Base-by-base conservation (phyloP, 2,329 filamentous ascomycete species). In the Calonectria pseudoturangicola region DNA sequence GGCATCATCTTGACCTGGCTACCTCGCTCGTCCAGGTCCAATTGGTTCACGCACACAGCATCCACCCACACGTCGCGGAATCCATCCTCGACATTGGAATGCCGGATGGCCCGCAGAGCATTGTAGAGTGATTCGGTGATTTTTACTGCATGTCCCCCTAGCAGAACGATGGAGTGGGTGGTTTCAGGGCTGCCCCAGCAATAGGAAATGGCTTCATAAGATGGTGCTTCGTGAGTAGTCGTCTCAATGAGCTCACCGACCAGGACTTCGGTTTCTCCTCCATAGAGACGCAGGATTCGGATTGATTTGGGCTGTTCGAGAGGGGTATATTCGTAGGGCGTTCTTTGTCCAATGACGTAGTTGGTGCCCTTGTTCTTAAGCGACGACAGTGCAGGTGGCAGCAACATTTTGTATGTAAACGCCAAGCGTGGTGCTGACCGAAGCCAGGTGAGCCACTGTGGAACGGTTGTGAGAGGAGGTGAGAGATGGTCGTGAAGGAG, bases 161-260 rank as follows among this genome's bases (percentile, higher is more conserved):
- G 13, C 18, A 62, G 41, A 13, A 56, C n/a, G n/a, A 65, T 48
- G 3, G 62, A 15, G 45, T 51, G 68, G 7, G 68, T 62, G 33
- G 39, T 41, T 1, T 51, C 45, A 12, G 51, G 33, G 27, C 16
- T 43, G 3, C 51, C 62, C 68, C 68, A 71, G 36, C 27, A 41
- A 18, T 71, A 71, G 5, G 68, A 71, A 45, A 71, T 41, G 12
- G 68, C 68, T 36, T 71, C 68, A 18, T 71, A 71, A n/a, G 68
- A 15, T 13, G 51, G 28, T 28, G 58, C 13, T 28, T 27, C 4
- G 18, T 30, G 2, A 13, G 65, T 41, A 10, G 51, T 58, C 15
- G 68, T 66, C 39, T 71, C 51, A 36, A 66, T 6, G 16, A 71
- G 62, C 18, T 66, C 68, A 2, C 62, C 68, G 27, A 51, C 63